Evolutionary conservation across 495 filamentous ascomycete genomes (phyloP), one percentile per base, ranked within the genome.

Genomic region (Lasiosphaeriaceae sp.): DNA sequence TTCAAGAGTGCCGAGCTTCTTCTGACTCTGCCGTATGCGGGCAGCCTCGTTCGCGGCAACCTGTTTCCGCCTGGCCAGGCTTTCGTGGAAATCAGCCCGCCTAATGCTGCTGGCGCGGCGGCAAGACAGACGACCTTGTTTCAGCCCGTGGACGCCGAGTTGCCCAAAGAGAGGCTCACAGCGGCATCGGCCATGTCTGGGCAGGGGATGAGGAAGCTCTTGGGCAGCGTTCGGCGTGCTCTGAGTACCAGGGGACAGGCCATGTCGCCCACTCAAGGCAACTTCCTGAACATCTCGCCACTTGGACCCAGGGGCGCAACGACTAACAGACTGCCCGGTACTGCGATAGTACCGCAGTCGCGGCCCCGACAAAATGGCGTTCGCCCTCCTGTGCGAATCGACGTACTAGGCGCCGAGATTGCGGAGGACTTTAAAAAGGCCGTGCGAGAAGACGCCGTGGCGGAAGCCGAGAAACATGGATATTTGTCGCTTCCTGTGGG

Each of bases 211-310:
- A 90, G 86, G 69, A 94, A 85, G 60, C 76, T 97, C 2, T 78
- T 98, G 46, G 92, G 92, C 0, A 91, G 87, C 58, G 90, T 97
- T 34, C 87, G 90, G 44, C 88, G 93, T 35, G 93, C 86, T n/a
- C 69, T 97, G 48, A 90, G 92, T 62, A 90, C 82, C 41, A 87
- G 84, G 34, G 77, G 71, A 6, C 72, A 67, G 71, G 80, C 60
- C 62, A 71, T 61, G 64, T 75, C 76, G 9, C 72, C 74, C 3
- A 74, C 73, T 1, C 78, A 80, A 34, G 75, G 67, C n/a, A 70
- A 66, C 43, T 74, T 74, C 47, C 73, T 77, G 60, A 73, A 77
- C 54, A 77, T 82, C 24, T 75, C 75, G 29, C 77, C 77, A 14
- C 72, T 80, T 54, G 79, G 79, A 11, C 71, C 80, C 20, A 69